Percentiles rank a stretch among this genome's conserved stretches.
phyloP scores from a whole-genome alignment of 495 filamentous ascomycete genomes.

The Daldinia grandis region DNA sequence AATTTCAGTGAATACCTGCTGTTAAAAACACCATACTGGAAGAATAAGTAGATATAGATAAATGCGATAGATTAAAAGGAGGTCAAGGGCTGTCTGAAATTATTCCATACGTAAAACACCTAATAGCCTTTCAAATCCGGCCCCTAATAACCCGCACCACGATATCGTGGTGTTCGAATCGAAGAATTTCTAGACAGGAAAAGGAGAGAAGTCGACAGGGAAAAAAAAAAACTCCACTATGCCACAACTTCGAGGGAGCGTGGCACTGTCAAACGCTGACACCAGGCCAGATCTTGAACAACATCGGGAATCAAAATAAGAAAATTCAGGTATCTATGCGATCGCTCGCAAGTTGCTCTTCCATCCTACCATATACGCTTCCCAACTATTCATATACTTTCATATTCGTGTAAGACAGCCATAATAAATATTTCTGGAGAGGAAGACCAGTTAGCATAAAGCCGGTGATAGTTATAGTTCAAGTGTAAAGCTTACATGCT shows the following conservation, averaged over 20 bases:
- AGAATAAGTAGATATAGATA: background rate
- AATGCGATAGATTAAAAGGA: constrained; percentile 24
- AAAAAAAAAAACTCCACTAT: constrained; percentile 2
- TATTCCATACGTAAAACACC: constrained; percentile 16
- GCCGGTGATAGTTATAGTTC: background rate
- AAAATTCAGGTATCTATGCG: constrained; percentile 39
- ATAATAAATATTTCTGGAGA: constrained; percentile 3
- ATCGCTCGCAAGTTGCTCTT: constrained; percentile 40
- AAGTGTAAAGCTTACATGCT: background rate
- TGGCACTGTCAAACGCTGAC: constrained; percentile 20
- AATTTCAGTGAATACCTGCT: constrained; percentile 33
- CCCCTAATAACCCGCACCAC: constrained; percentile 7
- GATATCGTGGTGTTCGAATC: constrained; percentile 12
- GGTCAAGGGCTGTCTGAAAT: constrained; percentile 33
- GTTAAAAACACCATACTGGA: background rate
- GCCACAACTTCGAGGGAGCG: constrained; percentile 7
- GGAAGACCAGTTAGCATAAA: constrained; percentile 17
- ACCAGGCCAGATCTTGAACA: constrained; percentile 29
- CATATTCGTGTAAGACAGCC: constrained; percentile 2
- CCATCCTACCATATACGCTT: constrained; percentile 10
- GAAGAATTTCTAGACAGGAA: constrained; percentile 14
- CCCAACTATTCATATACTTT: constrained; percentile 11
- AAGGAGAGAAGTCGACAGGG: background rate
- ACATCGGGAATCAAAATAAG: constrained; percentile 18
- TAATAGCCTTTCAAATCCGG: constrained; percentile 14